These are phyloP conservation scores for Candida ficus DNA, from an alignment of 805 yeast species.

Conservation along the genomic window DNA sequence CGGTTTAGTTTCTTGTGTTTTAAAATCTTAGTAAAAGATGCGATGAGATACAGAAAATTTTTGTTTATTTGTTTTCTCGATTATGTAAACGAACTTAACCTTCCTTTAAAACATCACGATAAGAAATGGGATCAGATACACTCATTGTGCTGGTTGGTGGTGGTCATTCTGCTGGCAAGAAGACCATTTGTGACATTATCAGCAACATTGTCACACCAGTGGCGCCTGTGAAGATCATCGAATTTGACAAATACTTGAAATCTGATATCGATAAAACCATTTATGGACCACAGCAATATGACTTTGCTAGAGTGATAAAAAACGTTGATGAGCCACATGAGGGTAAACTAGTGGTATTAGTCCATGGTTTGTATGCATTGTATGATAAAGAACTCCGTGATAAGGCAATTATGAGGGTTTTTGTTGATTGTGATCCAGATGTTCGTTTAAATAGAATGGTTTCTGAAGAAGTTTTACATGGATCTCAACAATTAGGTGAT, in stretches of 20 bases:
- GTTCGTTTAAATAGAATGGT: slow-evolving; percentile 80
- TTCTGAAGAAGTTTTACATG: slow-evolving; percentile 25
- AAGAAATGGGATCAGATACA: slow-evolving; percentile 1
- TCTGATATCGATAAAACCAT: slow-evolving; percentile 1
- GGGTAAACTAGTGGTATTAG: slow-evolving; percentile 37
- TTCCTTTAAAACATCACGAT: not conserved
- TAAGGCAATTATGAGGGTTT: slow-evolving; percentile 61
- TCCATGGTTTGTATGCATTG: slow-evolving; percentile 79
- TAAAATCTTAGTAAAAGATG: too few species aligned
- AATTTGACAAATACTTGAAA: slow-evolving; percentile 38
- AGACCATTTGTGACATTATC: slow-evolving; percentile 6
- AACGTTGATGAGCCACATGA: slow-evolving; percentile 8
- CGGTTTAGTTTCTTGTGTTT: not conserved
- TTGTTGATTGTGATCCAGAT: slow-evolving; percentile 82
- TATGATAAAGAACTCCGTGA: slow-evolving; percentile 53
- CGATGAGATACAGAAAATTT: slow-evolving; percentile 2
- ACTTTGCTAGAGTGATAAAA: slow-evolving; percentile 26
- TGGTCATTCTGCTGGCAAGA: slow-evolving; percentile 57
- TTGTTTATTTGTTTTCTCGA: not conserved
- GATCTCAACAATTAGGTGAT: slow-evolving; percentile 20
- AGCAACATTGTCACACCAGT: not conserved
- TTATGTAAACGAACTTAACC: not conserved
- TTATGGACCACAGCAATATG: slow-evolving; percentile 17
- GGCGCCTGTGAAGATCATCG: slow-evolving; percentile 27
- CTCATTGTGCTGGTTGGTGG: slow-evolving; percentile 51